These are phyloP conservation scores for Knoxdaviesia capensis DNA, from an alignment of 2,329 filamentous ascomycete species.

Conservation along the genomic window DNA sequence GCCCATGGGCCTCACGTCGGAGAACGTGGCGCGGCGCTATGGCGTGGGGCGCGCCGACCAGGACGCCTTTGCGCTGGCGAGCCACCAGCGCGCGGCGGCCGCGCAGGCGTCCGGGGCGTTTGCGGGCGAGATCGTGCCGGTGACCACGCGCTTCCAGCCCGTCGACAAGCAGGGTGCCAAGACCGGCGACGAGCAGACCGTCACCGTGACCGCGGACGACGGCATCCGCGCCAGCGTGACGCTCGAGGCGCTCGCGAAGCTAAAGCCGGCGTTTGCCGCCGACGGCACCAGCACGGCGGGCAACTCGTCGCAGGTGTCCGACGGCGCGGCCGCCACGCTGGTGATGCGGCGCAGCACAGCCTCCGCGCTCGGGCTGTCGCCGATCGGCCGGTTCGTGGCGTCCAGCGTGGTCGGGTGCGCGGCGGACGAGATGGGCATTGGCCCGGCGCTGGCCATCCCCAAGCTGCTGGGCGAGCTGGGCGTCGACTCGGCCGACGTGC, in stretches of 20 bases:
- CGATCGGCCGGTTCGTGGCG: constrained; percentile 69
- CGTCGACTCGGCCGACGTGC: constrained; percentile 47
- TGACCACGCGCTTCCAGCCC: constrained; percentile 48
- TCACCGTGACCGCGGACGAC: constrained; percentile 62
- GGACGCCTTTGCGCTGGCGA: constrained; percentile 60
- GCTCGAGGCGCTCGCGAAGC: constrained; percentile 48
- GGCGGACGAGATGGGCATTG: constrained; percentile 89
- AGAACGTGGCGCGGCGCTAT: constrained; percentile 72
- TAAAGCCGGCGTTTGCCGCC: constrained; percentile 70
- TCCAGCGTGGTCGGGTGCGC: constrained; percentile 57
- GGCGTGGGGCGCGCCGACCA: constrained; percentile 55
- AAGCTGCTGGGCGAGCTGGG: constrained; percentile 53
- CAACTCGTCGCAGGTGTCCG: constrained; percentile 70
- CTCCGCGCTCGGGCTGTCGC: constrained; percentile 48
- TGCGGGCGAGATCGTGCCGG: constrained; percentile 59
- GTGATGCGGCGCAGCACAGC: constrained; percentile 77
- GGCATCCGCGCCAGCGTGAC: constrained; percentile 54
- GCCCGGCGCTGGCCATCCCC: constrained; percentile 71
- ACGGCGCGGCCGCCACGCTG: constrained; percentile 68
- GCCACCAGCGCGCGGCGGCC: constrained; percentile 50
- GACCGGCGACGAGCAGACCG: constrained; percentile 31
- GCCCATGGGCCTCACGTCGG: constrained; percentile 79
- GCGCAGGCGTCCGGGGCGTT: constrained; percentile 55
- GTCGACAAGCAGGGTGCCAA: constrained; percentile 38
- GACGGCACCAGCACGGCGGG: constrained; percentile 68